phyloP scores from a whole-genome alignment of 805 yeast genomes.

The Candida awuae region DNA sequence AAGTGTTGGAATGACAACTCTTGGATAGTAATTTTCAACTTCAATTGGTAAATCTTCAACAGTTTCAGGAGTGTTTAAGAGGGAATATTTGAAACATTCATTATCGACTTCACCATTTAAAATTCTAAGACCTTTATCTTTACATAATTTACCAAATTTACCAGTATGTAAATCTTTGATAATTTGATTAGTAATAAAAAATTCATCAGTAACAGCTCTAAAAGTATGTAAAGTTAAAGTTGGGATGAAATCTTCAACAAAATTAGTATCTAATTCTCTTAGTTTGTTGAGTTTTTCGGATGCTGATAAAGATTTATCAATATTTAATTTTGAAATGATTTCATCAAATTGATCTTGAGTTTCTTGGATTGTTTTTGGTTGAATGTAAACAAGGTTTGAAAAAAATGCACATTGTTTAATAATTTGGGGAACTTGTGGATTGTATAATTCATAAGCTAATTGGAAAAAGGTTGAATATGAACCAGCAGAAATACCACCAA shows the following conservation, averaged over 20 bases:
- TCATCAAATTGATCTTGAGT: conserved; percentile 32
- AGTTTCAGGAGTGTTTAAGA: conserved; percentile 17
- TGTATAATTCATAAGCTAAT: conserved; percentile 35
- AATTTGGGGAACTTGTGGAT: conserved; percentile 32
- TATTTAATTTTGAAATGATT: conserved; percentile 21
- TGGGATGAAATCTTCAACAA: conserved; percentile 20
- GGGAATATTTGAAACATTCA: conserved; percentile 9
- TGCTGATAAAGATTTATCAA: conserved; percentile 9
- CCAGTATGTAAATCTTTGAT: conserved; percentile 28
- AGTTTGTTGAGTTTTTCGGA: conserved; percentile 9
- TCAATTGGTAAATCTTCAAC: conserved; percentile 26
- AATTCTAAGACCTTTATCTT: conserved; percentile 7
- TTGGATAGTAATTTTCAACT: conserved; percentile 33
- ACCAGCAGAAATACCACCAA: conserved; percentile 44
- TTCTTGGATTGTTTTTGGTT: conserved; percentile 33
- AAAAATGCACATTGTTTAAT: conserved; percentile 30
- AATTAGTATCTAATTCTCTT: conserved; percentile 13
- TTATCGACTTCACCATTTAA: conserved; percentile 14
- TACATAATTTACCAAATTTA: conserved; percentile 10
- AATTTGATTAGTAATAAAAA: conserved; percentile 28
- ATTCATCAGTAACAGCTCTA: conserved; percentile 34
- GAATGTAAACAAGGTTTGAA: conserved; percentile 32
- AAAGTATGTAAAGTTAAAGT: conserved; percentile 20
- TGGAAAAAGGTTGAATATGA: conserved; percentile 36
- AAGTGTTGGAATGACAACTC: conserved; percentile 21